A percentile compares a stretch with the other conserved stretches of the same genome.
Conservation (phyloP, 345 rosid species). For the Abelmoschus esculentus region DNA sequence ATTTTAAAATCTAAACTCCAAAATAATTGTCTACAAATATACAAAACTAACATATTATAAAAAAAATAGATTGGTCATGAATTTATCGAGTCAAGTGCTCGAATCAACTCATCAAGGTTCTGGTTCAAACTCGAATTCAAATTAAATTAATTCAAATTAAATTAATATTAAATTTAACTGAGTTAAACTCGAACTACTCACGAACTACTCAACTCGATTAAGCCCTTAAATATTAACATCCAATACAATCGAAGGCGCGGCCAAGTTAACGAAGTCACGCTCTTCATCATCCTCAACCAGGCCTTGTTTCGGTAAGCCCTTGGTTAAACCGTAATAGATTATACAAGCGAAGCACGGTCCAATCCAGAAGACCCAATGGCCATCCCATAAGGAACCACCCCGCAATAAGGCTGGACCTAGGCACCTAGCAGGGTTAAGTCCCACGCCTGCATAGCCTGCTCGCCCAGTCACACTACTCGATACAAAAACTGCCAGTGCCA, state of each 20-base stretch:
- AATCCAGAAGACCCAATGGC: slow-evolving; percentile 47
- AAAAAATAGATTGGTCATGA: too few species aligned
- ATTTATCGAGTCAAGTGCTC: too few species aligned
- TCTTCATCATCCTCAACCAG: neutral
- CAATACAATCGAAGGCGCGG: neutral
- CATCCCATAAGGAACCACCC: slow-evolving; percentile 42
- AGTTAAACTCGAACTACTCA: too few species aligned
- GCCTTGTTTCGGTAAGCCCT: slow-evolving; percentile 18
- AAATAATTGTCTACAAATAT: too few species aligned
- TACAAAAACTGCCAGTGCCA: slow-evolving; percentile 29
- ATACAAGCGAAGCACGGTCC: slow-evolving; percentile 34
- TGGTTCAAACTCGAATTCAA: too few species aligned
- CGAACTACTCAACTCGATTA: too few species aligned
- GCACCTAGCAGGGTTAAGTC: slow-evolving; percentile 45
- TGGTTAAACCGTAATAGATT: slow-evolving; percentile 21
- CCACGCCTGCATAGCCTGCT: slow-evolving; percentile 31
- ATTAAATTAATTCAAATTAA: too few species aligned
- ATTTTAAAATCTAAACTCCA: too few species aligned
- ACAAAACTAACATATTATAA: too few species aligned
- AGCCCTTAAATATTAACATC: too few species aligned
- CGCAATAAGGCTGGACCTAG: slow-evolving; percentile 36
- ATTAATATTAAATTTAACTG: too few species aligned
- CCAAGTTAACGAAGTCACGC: neutral
- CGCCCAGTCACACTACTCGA: slow-evolving; percentile 30
- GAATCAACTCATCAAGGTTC: too few species aligned